A percentile compares a stretch with the other conserved stretches of the same genome.
Evolutionary conservation across 2,329 filamentous ascomycete genomes (phyloP).

Genomic region (Pestalotiopsis sp.): DNA sequence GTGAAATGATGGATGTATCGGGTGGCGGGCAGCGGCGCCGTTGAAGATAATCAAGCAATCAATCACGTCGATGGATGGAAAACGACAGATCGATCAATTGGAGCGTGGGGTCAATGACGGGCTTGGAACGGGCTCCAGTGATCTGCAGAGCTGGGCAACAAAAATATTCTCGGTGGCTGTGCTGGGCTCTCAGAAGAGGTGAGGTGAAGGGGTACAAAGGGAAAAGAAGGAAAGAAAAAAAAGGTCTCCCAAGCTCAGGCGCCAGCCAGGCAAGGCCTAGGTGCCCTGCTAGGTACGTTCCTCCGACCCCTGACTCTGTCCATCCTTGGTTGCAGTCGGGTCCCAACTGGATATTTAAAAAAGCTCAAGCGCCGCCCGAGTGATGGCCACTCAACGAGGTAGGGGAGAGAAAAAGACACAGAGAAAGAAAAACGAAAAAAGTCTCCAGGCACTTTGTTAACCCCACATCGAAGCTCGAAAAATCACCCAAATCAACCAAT

Average conservation of each 20-base stretch:
- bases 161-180: constrained; percentile 10
- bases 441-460: too few relatives aligned
- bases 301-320: constrained; percentile 7
- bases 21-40: background rate
- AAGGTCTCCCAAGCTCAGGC: background rate
- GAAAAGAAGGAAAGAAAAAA: background rate
- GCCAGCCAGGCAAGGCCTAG: background rate
- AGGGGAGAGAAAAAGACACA: background rate
- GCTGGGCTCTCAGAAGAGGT: background rate
- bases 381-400: background rate
- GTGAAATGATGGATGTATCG: background rate
- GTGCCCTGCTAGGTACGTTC: background rate
- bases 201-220: background rate
- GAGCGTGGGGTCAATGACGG: background rate
- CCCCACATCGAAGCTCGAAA: constrained; percentile 1
- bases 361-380: constrained; percentile 11
- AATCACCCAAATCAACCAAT: background rate
- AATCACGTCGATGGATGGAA: background rate
- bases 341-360: constrained; percentile 12
- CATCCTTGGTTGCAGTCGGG: background rate
- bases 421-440: background rate
- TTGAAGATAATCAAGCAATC: background rate
- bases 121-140: background rate
- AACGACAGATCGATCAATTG: background rate
- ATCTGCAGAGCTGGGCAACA: background rate